These are phyloP conservation scores for Suzukiozyma palmioleophila DNA, from an alignment of 1,139 yeast genomes.

Conservation along the genomic window DNA sequence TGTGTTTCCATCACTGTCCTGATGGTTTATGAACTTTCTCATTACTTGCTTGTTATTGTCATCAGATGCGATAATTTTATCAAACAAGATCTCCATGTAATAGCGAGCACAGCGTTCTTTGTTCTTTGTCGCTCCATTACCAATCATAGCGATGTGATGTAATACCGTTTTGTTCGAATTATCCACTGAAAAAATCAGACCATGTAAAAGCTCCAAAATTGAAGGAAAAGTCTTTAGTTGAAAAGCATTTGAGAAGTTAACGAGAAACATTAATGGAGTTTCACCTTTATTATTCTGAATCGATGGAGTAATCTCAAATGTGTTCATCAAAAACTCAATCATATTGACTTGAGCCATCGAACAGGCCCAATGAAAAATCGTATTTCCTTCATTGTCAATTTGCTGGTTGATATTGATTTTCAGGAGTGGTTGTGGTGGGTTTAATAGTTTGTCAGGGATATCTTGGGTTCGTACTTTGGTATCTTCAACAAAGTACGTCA, in stretches of 20 bases:
- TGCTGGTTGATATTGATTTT: conserved; percentile 70
- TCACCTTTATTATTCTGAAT: conserved; percentile 67
- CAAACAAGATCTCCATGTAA: conserved; percentile 72
- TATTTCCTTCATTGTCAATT: conserved; percentile 89
- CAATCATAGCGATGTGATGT: conserved; percentile 66
- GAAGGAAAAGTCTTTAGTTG: conserved; percentile 73
- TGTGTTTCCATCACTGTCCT: conserved; percentile 82
- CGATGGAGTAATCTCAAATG: conserved; percentile 61
- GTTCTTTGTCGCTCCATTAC: conserved; percentile 31
- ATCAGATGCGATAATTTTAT: conserved; percentile 42
- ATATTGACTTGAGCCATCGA: conserved; percentile 77
- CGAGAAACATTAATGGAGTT: conserved; percentile 84
- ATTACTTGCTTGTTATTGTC: conserved; percentile 30
- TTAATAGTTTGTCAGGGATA: conserved; percentile 30
- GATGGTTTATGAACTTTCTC: conserved; percentile 70
- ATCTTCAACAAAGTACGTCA: conserved; percentile 39
- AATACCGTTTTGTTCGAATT: conserved; percentile 66
- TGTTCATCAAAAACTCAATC: conserved; percentile 64
- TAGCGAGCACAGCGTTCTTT: conserved; percentile 75
- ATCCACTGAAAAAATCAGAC: conserved; percentile 72
- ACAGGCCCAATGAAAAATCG: conserved; percentile 95
- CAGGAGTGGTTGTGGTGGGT: conserved; percentile 41
- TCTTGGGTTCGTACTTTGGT: conserved; percentile 10
- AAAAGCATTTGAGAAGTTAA: conserved; percentile 80
- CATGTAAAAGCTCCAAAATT: conserved; percentile 68